Evolutionary conservation across 805 yeast genomes (phyloP).

Genomic region (Kazachstania kunashirensis): DNA sequence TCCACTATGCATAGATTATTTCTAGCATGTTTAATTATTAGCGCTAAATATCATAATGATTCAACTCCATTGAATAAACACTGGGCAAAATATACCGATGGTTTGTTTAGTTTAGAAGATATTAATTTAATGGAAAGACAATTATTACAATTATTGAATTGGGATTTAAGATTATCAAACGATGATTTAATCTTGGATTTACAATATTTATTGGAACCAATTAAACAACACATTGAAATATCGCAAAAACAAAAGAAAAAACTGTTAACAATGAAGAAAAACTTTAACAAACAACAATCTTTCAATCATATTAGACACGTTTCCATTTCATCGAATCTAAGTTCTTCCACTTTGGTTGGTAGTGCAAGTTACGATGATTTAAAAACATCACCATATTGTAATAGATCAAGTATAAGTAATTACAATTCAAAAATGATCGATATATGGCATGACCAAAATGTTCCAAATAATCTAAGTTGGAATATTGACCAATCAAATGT

Average conservation of each 20-base stretch:
- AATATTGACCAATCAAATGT: not conserved
- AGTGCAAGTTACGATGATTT: slow-evolving; percentile 3
- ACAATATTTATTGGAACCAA: slow-evolving; percentile 64
- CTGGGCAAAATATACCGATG: slow-evolving; percentile 75
- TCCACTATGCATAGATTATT: slow-evolving; percentile 74
- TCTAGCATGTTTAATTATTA: slow-evolving; percentile 61
- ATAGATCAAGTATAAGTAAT: not conserved
- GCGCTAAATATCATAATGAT: slow-evolving; percentile 70
- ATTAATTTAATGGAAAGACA: slow-evolving; percentile 77
- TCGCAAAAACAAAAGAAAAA: slow-evolving; percentile 21
- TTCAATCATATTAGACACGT: slow-evolving; percentile 1
- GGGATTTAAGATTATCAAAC: slow-evolving; percentile 61
- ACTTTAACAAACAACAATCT: not conserved
- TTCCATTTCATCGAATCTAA: slow-evolving; percentile 7
- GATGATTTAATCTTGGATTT: slow-evolving; percentile 60
- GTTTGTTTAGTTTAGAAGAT: slow-evolving; percentile 56
- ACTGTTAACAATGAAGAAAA: slow-evolving; percentile 5
- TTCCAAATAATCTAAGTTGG: slow-evolving; percentile 1
- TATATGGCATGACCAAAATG: slow-evolving; percentile 1
- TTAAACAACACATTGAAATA: slow-evolving; percentile 40
- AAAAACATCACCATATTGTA: slow-evolving; percentile 6
- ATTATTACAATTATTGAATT: slow-evolving; percentile 53
- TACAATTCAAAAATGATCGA: not conserved
- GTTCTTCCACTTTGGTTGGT: slow-evolving; percentile 6
- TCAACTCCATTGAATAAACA: slow-evolving; percentile 68